Base-by-base conservation (phyloP, 345 rosid species). In the Citrus hindsii region DNA sequence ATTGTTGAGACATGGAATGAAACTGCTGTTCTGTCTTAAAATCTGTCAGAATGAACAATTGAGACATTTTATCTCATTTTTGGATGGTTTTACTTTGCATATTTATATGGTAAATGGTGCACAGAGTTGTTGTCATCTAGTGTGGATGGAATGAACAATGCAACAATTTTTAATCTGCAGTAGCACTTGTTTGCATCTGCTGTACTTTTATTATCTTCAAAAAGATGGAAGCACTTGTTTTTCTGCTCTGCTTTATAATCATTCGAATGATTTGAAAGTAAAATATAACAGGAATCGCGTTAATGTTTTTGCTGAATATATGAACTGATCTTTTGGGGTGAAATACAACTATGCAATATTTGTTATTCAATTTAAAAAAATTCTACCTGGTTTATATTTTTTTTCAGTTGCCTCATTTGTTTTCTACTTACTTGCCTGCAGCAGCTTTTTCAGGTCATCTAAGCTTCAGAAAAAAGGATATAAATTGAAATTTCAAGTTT, bases 361-460 rank as follows among this genome's bases (percentile, higher is more conserved):
- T 25, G 18, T 48, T 42, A 24, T 19, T 16, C 48, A 35, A 28
- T 30, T 2, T 35, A 35, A 35, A 35, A 35, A 35, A 35, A 35
- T 33, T 33, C 3, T 48, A 8, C 4, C 24, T 58, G 19, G 51
- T 38, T 67, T 74, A 58, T 21, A 24, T 69, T 12, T 37, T 58
- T 2, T 46, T 70, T 60, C 2, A 30, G 55, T 53, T 7, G 66
- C 25, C 73, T 53, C 42, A 25, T 71, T 35, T 38, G 2, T 33
- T 33, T 40, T 42, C 67, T 18, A 7, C 40, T 27, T 21, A 32
- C 62, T 28, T 53, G 12, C 68, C 30, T 69, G 14, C 24, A n/a
- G 22, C 60, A 51, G 42, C 62, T 56, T 13, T 72, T 76, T n/a
- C 79, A 79, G 83, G 83, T 60, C 67, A 82, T 67, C 65, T 77